These are phyloP conservation scores for Aristolochia contorta DNA, from an alignment of 164 flowering plant species.

Conservation along the genomic window DNA sequence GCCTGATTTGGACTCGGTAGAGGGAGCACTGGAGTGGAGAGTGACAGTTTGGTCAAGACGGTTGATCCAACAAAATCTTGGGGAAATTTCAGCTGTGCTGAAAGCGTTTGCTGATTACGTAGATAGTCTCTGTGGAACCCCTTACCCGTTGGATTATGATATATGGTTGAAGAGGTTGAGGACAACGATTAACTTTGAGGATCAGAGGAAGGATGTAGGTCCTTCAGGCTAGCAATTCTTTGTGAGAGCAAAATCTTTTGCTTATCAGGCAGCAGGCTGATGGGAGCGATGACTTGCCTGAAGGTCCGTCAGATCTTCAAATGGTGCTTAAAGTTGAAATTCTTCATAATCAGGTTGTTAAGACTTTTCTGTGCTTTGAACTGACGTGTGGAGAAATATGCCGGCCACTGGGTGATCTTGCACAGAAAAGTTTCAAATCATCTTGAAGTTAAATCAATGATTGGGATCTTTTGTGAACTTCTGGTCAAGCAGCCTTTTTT, in stretches of 20 bases:
- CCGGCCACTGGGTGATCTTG: too few relatives aligned
- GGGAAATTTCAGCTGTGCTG: conserved; percentile 71
- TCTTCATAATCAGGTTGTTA: too few relatives aligned
- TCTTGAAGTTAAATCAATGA: too few relatives aligned
- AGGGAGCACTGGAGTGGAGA: conserved; percentile 86
- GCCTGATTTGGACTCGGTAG: conserved; percentile 74
- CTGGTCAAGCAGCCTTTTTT: too few relatives aligned
- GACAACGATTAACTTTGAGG: conserved; percentile 47
- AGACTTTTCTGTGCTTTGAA: too few relatives aligned
- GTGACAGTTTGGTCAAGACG: conserved; percentile 76
- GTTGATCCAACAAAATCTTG: conserved; percentile 72
- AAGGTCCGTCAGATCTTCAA: neutral
- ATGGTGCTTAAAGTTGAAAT: too few relatives aligned
- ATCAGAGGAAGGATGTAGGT: conserved; percentile 45
- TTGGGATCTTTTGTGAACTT: too few relatives aligned
- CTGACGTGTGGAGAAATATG: too few relatives aligned
- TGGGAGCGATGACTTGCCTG: too few relatives aligned
- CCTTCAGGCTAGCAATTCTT: conserved; percentile 6
- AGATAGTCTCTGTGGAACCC: conserved; percentile 89
- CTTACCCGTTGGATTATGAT: conserved; percentile 77
- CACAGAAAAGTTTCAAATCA: too few relatives aligned
- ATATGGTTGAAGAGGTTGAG: conserved; percentile 77
- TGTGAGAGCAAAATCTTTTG: neutral
- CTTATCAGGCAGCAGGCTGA: neutral
- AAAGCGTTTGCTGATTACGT: conserved; percentile 97